Evolutionary conservation across 805 yeast genomes (phyloP), one percentile per base, ranked within the genome.

Genomic region (Candida piceae): DNA sequence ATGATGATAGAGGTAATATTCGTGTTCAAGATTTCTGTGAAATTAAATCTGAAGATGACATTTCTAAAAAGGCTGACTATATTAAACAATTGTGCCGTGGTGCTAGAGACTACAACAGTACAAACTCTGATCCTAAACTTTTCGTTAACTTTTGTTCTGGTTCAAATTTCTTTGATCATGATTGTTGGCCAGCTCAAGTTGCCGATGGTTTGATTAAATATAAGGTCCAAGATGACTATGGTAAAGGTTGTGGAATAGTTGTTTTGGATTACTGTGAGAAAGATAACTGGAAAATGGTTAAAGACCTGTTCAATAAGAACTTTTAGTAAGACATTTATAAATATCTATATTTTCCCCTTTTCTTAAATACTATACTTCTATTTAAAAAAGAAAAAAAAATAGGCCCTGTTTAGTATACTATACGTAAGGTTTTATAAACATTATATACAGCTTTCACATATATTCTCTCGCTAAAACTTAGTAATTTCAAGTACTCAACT

Each of bases 1-100:
- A 74, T 41, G 86, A 80, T 49, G 85, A 80, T 53, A 64, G 81
- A 36, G 84, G 83, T 9, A 24, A 50, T 3, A 64, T 79, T 50
- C 74, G 71, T 17, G 84, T 83, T 13, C 93, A 84, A 60, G 93
- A 84, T 58, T 82, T 69, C 64, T 80, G 84, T 60, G 88, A 80
- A 54, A 66, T 84, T 39, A 64, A 68, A 40, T 55, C 60, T 27
- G 66, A 62, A 7, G 66, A 63, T 7, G 86, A 76, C 48, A 70
- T 82, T 39, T 55, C 66, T 13, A 73, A 68, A 49, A 84, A 84
- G 56, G 68, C 74, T 15, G 60, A 61, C 8, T 77, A 74, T 49
- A 76, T 83, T 44, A 76, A 73, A 51, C 66, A 71, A 21, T 69
- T 79, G 52, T 64, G 80, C 29, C 55, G 67, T 27, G 67, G 67